A percentile compares a stretch with the other conserved stretches of the same genome.
Conservation (phyloP, 192 early-diverging fungal species). For the Chytriomyces hyalinus region DNA sequence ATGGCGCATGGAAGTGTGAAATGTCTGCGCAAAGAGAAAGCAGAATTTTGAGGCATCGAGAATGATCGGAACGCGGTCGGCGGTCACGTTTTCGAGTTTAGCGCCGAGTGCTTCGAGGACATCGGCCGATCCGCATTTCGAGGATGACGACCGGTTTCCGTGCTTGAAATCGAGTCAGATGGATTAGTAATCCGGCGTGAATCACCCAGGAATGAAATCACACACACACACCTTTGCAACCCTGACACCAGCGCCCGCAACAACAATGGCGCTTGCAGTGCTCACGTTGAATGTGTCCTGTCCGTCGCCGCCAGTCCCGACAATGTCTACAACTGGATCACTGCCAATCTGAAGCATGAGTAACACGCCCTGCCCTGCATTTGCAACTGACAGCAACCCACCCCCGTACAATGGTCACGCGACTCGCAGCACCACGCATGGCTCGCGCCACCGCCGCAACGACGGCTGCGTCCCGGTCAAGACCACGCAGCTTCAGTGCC, state of each 20-base stretch:
- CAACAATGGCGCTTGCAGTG: constrained; percentile 88
- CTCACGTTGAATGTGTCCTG: constrained; percentile 97
- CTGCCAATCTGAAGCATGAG: constrained; percentile 19
- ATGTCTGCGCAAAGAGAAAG: constrained; percentile 91
- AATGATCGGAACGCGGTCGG: constrained; percentile 69
- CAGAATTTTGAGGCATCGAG: constrained; percentile 73
- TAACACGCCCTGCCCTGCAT: neutral
- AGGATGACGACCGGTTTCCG: constrained; percentile 92
- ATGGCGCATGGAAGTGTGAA: constrained; percentile 88
- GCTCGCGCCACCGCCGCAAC: constrained; percentile 79
- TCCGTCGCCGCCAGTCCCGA: constrained; percentile 98
- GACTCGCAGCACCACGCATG: constrained; percentile 72
- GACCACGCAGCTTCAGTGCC: constrained; percentile 69
- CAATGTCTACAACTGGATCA: constrained; percentile 77
- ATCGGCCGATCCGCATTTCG: constrained; percentile 91
- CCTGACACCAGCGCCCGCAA: constrained; percentile 85
- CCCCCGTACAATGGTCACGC: constrained; percentile 35
- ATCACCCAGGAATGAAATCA: neutral
- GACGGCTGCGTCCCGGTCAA: constrained; percentile 75
- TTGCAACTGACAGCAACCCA: constrained; percentile 44
- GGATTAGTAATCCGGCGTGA: neutral
- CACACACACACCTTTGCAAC: constrained; percentile 76
- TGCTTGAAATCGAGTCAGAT: constrained; percentile 56
- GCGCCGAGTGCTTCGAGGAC: constrained; percentile 87
- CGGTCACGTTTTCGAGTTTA: constrained; percentile 66